Evolutionary conservation across 2,329 filamentous ascomycete genomes (phyloP).

Genomic region (Aspergillus clavatus): DNA sequence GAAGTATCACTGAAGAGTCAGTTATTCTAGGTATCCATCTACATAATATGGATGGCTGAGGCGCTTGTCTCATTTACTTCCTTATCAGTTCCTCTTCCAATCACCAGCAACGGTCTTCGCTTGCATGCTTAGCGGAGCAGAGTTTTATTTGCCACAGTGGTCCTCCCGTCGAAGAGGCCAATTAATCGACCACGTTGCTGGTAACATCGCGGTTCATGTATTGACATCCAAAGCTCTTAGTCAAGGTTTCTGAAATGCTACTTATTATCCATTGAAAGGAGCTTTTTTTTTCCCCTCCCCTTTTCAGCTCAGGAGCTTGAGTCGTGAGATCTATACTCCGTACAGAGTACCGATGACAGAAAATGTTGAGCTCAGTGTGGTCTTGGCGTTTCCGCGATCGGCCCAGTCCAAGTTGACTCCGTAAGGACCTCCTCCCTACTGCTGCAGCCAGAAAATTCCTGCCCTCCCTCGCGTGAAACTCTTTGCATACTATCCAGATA

Average conservation of each 20-base stretch:
- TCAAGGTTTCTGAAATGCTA: background rate
- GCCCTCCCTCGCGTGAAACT: background rate
- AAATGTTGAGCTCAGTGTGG: background rate
- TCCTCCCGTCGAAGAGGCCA: no score
- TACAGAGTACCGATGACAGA: no score
- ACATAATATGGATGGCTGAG: no score
- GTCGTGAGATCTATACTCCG: no score
- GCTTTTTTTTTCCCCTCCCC: background rate
- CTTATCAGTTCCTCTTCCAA: background rate
- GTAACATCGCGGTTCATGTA: background rate
- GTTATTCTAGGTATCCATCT: no score
- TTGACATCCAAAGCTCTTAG: background rate
- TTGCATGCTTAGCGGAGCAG: conserved; percentile 1
- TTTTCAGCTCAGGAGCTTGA: no score
- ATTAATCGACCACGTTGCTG: background rate
- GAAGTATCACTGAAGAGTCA: no score
- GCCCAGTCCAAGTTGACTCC: no score
- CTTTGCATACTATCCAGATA: background rate
- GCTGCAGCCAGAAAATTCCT: background rate
- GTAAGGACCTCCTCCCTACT: background rate
- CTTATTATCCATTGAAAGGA: background rate
- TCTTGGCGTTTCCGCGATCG: background rate
- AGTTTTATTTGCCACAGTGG: conserved; percentile 2
- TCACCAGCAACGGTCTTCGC: background rate
- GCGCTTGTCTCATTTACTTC: background rate